phyloP scores from a whole-genome alignment of 192 early-diverging fungal genomes.

The Backusella psychrophila region DNA sequence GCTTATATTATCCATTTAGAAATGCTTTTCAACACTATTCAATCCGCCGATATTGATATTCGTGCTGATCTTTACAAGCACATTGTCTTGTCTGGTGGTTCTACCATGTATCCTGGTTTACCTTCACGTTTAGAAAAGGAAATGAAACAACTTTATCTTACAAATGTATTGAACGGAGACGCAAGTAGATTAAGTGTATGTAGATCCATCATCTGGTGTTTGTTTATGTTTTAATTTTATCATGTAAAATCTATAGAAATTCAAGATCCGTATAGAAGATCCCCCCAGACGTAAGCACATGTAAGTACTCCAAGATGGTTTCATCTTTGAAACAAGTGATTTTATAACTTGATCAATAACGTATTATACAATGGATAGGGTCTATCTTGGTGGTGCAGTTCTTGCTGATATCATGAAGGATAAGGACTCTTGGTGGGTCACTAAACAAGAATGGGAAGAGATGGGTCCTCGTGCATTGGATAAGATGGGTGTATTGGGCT shows the following conservation, averaged over 20 bases:
- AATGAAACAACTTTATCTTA: conserved; percentile 93
- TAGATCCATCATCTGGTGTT: conserved; percentile 4
- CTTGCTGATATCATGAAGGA: conserved; percentile 95
- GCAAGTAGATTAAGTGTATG: conserved; percentile 72
- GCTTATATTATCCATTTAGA: conserved; percentile 51
- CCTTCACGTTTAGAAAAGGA: conserved; percentile 98
- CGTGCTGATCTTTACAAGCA: conserved; percentile 95
- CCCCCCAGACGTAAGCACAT: conserved; percentile 97
- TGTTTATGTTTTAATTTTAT: neutral
- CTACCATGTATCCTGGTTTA: conserved; percentile 98
- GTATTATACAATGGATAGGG: conserved; percentile 29
- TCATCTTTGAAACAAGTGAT: neutral
- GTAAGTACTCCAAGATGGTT: conserved; percentile 26
- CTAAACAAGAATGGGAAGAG: conserved; percentile 94
- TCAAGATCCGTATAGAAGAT: conserved; percentile 98
- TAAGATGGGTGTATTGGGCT: conserved; percentile 42
- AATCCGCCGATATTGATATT: conserved; percentile 88
- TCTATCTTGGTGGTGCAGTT: conserved; percentile 98
- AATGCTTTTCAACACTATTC: conserved; percentile 89
- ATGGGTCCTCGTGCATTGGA: conserved; percentile 75
- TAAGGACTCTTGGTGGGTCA: conserved; percentile 88
- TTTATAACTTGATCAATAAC: neutral
- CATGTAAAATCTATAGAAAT: conserved; percentile 60
- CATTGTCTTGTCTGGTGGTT: conserved; percentile 97
- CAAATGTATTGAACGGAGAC: conserved; percentile 87